Percentiles rank a stretch among this genome's conserved stretches.
phyloP scores from a whole-genome alignment of 345 rosid genomes.

The Ailanthus altissimus region DNA sequence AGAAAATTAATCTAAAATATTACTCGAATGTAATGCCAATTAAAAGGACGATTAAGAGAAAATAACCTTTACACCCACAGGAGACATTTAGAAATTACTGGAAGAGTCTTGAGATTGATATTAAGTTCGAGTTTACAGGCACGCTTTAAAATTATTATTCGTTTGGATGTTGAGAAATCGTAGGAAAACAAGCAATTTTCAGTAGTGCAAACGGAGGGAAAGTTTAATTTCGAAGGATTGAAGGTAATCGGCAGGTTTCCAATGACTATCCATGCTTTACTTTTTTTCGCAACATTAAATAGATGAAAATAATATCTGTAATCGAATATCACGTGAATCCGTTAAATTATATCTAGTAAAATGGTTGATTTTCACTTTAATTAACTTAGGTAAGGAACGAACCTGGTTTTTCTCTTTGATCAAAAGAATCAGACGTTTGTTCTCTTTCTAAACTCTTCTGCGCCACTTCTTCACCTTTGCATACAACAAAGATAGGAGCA shows the following conservation, averaged over 20 bases:
- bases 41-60: background rate
- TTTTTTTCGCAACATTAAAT: background rate
- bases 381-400: background rate
- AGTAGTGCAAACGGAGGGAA: background rate
- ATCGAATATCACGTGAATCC: background rate
- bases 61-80: background rate
- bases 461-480: slow-evolving; percentile 34
- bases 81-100: background rate
- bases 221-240: background rate
- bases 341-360: background rate
- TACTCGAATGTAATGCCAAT: background rate
- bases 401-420: slow-evolving; percentile 59
- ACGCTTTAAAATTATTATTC: background rate
- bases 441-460: slow-evolving; percentile 24
- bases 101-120: background rate
- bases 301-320: background rate
- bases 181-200: background rate
- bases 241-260: background rate
- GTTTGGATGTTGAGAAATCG: background rate
- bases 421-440: slow-evolving; percentile 24
- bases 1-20: background rate
- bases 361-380: background rate
- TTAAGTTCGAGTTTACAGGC: background rate
- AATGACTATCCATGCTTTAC: background rate
- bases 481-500: slow-evolving; percentile 27